Evolutionary conservation across 768 basidiomycete genomes (phyloP).

Genomic region (Leucocoprinus birnbaumii): DNA sequence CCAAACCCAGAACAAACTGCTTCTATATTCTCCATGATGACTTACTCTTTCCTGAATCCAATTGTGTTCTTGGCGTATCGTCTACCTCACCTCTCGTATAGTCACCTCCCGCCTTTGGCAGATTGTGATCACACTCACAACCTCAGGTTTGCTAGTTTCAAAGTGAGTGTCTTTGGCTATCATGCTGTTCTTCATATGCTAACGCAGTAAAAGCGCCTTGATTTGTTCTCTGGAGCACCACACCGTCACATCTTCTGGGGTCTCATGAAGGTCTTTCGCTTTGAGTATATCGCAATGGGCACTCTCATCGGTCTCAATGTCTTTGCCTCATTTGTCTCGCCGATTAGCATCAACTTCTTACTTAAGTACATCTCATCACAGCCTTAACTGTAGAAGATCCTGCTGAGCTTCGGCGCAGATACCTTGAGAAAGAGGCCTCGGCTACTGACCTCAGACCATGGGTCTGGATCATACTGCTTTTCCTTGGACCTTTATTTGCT

Average conservation of each 20-base stretch:
- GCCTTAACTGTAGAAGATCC: background rate
- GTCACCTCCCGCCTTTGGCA: slow-evolving; percentile 61
- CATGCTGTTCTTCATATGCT: background rate
- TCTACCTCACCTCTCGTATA: slow-evolving; percentile 43
- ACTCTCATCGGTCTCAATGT: slow-evolving; percentile 26
- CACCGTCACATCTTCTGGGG: slow-evolving; percentile 42
- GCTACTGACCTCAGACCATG: slow-evolving; percentile 53
- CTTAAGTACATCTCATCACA: slow-evolving; percentile 26
- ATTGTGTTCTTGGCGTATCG: slow-evolving; percentile 45
- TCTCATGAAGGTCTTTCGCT: slow-evolving; percentile 33
- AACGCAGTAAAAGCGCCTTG: slow-evolving; percentile 27
- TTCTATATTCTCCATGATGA: slow-evolving; percentile 37
- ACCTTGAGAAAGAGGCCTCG: slow-evolving; percentile 52
- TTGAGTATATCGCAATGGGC: slow-evolving; percentile 29
- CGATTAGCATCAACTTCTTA: slow-evolving; percentile 35
- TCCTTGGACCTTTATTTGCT: slow-evolving; percentile 44
- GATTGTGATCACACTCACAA: slow-evolving; percentile 49
- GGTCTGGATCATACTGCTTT: slow-evolving; percentile 59
- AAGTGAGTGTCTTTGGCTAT: slow-evolving; percentile 7
- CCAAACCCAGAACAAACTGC: slow-evolving; percentile 54
- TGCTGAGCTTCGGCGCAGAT: slow-evolving; percentile 29
- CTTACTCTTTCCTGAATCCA: slow-evolving; percentile 57
- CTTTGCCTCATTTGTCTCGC: slow-evolving; percentile 28
- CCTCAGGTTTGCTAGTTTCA: slow-evolving; percentile 25
- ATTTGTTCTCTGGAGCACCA: slow-evolving; percentile 34